A percentile compares a stretch with the other conserved stretches of the same genome.
Conservation (phyloP, 352 stramenopile species). For the Phytophthora cryptogea region DNA sequence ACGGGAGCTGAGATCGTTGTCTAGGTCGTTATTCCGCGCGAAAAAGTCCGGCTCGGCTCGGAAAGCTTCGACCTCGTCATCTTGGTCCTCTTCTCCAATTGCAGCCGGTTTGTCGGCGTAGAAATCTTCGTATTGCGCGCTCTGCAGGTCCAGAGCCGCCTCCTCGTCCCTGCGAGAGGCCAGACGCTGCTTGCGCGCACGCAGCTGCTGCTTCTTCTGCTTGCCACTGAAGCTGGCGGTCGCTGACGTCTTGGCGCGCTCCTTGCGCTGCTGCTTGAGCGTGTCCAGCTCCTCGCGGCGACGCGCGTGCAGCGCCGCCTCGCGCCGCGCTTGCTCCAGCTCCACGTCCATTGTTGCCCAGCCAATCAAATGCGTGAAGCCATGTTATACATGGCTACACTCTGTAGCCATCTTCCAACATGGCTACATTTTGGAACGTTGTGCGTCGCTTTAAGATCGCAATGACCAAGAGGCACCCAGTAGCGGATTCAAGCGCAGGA, state of each 20-base stretch:
- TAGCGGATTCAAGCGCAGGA: conserved; percentile 1
- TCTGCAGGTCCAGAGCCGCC: conserved; percentile 56
- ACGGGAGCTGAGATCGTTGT: conserved; percentile 62
- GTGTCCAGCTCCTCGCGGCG: conserved; percentile 73
- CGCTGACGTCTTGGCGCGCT: conserved; percentile 60
- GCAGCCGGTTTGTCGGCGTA: conserved; percentile 38
- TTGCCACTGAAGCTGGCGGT: conserved; percentile 82
- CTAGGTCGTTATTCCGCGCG: conserved; percentile 66
- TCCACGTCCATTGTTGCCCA: conserved; percentile 16
- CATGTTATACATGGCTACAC: background rate
- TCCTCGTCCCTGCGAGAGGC: conserved; percentile 65
- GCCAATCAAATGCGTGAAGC: conserved; percentile 16
- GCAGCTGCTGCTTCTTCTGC: conserved; percentile 87
- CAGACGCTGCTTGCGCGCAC: conserved; percentile 80
- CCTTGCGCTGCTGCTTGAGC: conserved; percentile 84
- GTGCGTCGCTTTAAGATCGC: conserved; percentile 50
- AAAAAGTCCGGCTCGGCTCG: conserved; percentile 65
- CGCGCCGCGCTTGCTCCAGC: conserved; percentile 60
- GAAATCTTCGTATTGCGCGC: conserved; percentile 56
- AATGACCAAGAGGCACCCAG: conserved; percentile 7
- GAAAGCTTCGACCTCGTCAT: conserved; percentile 47
- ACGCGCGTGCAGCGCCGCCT: conserved; percentile 70
- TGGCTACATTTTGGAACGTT: conserved; percentile 14
- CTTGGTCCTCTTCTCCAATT: conserved; percentile 29
- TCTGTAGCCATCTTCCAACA: conserved; percentile 17